phyloP scores from a whole-genome alignment of 1,284 basidiomycete genomes.

The Puccinia triticina region DNA sequence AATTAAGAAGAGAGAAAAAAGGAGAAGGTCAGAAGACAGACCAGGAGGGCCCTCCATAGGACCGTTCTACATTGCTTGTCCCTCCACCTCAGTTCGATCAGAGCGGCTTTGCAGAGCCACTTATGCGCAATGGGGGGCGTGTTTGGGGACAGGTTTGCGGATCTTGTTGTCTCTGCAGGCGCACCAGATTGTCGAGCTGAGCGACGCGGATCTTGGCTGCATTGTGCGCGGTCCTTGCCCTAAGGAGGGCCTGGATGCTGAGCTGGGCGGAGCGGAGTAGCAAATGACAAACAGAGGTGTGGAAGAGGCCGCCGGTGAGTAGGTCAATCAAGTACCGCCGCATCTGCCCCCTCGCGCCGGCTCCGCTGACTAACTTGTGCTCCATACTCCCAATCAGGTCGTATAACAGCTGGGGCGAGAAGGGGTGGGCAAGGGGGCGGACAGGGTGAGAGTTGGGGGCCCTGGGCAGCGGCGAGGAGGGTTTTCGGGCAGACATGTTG shows the following conservation, averaged over 20 bases:
- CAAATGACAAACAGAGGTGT: constrained; percentile 9
- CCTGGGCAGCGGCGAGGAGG: no score
- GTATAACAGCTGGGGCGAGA: no score
- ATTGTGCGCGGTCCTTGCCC: neutral
- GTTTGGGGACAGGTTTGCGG: constrained; percentile 37
- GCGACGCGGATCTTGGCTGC: constrained; percentile 38
- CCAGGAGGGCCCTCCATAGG: constrained; percentile 36
- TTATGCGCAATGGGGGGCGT: constrained; percentile 6
- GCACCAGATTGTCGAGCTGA: constrained; percentile 36
- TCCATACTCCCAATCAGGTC: constrained; percentile 31
- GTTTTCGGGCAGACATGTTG: no score
- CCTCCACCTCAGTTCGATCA: constrained; percentile 39
- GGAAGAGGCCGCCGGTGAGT: constrained; percentile 4
- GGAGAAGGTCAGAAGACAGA: neutral
- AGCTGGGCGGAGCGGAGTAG: neutral
- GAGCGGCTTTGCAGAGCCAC: constrained; percentile 1
- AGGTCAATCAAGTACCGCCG: neutral
- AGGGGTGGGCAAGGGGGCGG: no score
- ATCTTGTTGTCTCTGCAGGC: constrained; percentile 8
- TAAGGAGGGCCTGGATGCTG: constrained; percentile 3
- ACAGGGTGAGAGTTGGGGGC: no score
- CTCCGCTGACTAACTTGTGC: neutral
- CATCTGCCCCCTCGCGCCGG: neutral
- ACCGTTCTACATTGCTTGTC: constrained; percentile 22
- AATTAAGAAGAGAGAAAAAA: neutral